Conservation (phyloP, 2,329 filamentous ascomycete genomes). For the Neonectria faginata region DNA sequence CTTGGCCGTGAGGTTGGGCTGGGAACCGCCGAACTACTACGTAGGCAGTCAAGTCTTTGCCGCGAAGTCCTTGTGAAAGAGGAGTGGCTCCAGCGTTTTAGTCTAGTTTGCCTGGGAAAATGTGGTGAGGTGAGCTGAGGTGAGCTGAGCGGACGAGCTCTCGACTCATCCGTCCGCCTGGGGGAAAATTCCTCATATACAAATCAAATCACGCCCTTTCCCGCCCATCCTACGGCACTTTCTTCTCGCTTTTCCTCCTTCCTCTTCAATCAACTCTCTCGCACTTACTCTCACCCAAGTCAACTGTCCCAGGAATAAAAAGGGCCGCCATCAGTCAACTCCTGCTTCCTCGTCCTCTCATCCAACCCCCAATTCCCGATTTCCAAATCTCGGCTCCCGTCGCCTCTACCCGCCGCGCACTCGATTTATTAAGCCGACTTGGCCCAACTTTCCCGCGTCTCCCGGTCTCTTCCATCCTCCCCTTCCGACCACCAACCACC, state of each 20-base stretch:
- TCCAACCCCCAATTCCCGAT: slow-evolving; percentile 21
- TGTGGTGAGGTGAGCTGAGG: slow-evolving; percentile 23
- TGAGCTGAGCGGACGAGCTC: slow-evolving; percentile 13
- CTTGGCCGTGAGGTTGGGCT: slow-evolving; percentile 17
- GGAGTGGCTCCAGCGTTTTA: slow-evolving; percentile 21
- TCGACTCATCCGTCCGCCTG: slow-evolving; percentile 11
- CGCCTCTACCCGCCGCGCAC: slow-evolving; percentile 1
- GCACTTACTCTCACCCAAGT: slow-evolving; percentile 1
- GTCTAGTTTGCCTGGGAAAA: slow-evolving; percentile 16
- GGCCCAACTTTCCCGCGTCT: slow-evolving; percentile 19
- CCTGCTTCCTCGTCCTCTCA: slow-evolving; percentile 13
- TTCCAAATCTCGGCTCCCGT: slow-evolving; percentile 17
- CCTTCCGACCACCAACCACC: slow-evolving; percentile 24
- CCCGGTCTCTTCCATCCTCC: slow-evolving; percentile 28
- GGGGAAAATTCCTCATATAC: slow-evolving; percentile 45
- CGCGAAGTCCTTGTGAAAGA: not conserved
- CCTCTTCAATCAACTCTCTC: slow-evolving; percentile 10
- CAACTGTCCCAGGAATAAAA: not conserved
- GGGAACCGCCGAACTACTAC: slow-evolving; percentile 9
- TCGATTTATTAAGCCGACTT: slow-evolving; percentile 24
- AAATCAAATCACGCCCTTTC: slow-evolving; percentile 41
- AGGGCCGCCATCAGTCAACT: not conserved
- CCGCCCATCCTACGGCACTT: slow-evolving; percentile 23
- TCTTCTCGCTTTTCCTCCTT: slow-evolving; percentile 14
- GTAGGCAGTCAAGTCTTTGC: not conserved